Percentiles rank a stretch among this genome's conserved stretches.
Evolutionary conservation across 352 stramenopile genomes (phyloP).

Genomic region (Globisporangium barbulae): DNA sequence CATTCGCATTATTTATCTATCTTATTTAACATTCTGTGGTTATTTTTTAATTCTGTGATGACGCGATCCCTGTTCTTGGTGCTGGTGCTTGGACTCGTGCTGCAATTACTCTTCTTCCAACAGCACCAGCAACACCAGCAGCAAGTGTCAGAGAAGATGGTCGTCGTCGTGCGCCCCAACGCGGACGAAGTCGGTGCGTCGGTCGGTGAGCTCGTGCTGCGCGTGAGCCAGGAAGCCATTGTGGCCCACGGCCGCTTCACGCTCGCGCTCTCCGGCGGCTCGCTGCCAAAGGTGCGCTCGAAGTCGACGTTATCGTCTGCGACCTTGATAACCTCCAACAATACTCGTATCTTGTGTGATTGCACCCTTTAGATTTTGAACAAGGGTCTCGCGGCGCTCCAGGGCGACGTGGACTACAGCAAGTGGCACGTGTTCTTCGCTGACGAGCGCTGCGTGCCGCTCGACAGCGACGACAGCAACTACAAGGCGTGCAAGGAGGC

Average conservation of each 20-base stretch:
- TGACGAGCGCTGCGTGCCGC: slow-evolving; percentile 95
- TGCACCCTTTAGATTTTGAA: slow-evolving; percentile 57
- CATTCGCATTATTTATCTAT: not conserved
- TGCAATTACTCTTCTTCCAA: slow-evolving; percentile 6
- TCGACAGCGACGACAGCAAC: slow-evolving; percentile 94
- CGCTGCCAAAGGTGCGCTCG: slow-evolving; percentile 62
- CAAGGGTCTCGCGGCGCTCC: slow-evolving; percentile 73
- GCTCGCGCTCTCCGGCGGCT: slow-evolving; percentile 86
- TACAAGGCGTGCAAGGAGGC: slow-evolving; percentile 89
- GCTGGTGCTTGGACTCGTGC: slow-evolving; percentile 7
- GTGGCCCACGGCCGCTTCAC: slow-evolving; percentile 61
- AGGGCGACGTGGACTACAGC: slow-evolving; percentile 87
- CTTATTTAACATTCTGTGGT: not conserved
- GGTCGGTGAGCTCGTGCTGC: slow-evolving; percentile 60
- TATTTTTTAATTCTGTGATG: not conserved
- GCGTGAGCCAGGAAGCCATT: slow-evolving; percentile 67
- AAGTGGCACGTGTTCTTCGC: slow-evolving; percentile 98
- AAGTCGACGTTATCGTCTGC: not conserved
- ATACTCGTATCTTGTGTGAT: slow-evolving; percentile 6
- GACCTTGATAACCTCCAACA: not conserved
- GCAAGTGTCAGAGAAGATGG: slow-evolving; percentile 26
- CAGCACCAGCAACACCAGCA: slow-evolving; percentile 8
- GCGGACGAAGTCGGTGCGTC: slow-evolving; percentile 57
- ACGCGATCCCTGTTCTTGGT: not conserved
- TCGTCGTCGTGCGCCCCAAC: slow-evolving; percentile 50